Base-by-base conservation (phyloP, 495 filamentous ascomycete species). In the Oidiodendron maius region DNA sequence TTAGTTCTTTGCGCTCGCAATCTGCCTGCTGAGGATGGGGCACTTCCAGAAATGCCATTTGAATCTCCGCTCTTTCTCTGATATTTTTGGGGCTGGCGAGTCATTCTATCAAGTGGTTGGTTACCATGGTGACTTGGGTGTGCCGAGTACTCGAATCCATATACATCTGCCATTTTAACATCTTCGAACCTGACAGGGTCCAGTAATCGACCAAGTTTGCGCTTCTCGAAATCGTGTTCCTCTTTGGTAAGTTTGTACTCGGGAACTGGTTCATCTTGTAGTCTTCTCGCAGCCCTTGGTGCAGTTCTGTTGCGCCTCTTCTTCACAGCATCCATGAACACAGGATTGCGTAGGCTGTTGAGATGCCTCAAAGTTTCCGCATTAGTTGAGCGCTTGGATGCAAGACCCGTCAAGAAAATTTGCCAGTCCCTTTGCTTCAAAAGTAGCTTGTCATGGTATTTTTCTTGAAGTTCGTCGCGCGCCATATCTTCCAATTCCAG, bases 121-220 rank as follows among this genome's bases (percentile, higher is more conserved):
- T 59, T 37, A 9, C 52, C 43, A 13, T 36, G 30, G 8, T 46
- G 42, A 2, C 38, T 38, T 11, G 23, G 20, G 11, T 52, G 42
- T 11, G 50, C 26, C 1, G 50, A 46, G 20, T 59, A 55, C 12
- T 41, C 25, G n/a, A 55, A 46, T 5, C 52, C 47, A 20, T 59
- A 59, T 4, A 47, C 48, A 49, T 59, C 56, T 6, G 48, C 43
- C 22, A 36, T 37, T 40, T 52, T 52, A 20, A 40, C 46, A 22
- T 55, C 52, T 10, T 58, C 51, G 30, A 56, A 56, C 13, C 36
- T 46, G 11, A 53, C 40, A 2, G 23, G 40, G 44, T 57, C 54
- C 4, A 49, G 39, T 5, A 45, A 18, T 8, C 43, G 26, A 23
- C 42, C 42, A 12, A 23, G 37, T 28, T 57, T 49, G 11, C 54